Evolutionary conservation across 2,329 filamentous ascomycete species (phyloP).

Genomic region (Colletotrichum sp.): DNA sequence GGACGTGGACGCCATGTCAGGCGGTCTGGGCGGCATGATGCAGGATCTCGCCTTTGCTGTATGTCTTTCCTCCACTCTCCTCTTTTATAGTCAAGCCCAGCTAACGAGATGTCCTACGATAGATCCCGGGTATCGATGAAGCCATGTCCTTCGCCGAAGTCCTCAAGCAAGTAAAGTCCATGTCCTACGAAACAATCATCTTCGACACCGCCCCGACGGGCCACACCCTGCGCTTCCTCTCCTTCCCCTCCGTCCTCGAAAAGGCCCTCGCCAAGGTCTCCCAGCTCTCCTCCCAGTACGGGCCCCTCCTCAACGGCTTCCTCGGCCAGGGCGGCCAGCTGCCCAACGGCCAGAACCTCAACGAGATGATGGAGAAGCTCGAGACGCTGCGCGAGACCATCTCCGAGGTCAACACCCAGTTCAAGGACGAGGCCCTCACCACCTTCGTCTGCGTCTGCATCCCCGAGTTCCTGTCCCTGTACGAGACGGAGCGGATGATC

Average conservation of each 20-base stretch:
- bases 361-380: slow-evolving; percentile 93
- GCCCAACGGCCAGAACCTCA: slow-evolving; percentile 90
- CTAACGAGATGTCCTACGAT: not conserved
- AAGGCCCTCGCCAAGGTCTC: slow-evolving; percentile 98
- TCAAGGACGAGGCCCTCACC: slow-evolving; percentile 94
- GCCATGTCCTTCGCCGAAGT: slow-evolving; percentile 99
- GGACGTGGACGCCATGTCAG: slow-evolving; percentile 69
- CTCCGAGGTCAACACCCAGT: slow-evolving; percentile 93
- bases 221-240: slow-evolving; percentile 96
- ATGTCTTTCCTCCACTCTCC: slow-evolving; percentile 37
- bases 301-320: slow-evolving; percentile 92
- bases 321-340: slow-evolving; percentile 77
- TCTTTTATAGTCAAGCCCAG: not conserved
- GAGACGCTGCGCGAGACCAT: slow-evolving; percentile 93
- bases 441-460: slow-evolving; percentile 99
- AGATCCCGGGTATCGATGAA: slow-evolving; percentile 99
- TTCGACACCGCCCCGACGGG: slow-evolving; percentile 99
- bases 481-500: slow-evolving; percentile 99
- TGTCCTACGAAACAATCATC: slow-evolving; percentile 98
- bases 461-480: slow-evolving; percentile 93
- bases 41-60: slow-evolving; percentile 97
- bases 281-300: slow-evolving; percentile 92
- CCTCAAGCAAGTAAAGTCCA: slow-evolving; percentile 97
- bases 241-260: slow-evolving; percentile 97
- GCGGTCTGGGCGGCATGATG: slow-evolving; percentile 92